Base-by-base conservation (phyloP, 2,329 filamentous ascomycete genomes). In the Sporothrix variecibatus region DNA sequence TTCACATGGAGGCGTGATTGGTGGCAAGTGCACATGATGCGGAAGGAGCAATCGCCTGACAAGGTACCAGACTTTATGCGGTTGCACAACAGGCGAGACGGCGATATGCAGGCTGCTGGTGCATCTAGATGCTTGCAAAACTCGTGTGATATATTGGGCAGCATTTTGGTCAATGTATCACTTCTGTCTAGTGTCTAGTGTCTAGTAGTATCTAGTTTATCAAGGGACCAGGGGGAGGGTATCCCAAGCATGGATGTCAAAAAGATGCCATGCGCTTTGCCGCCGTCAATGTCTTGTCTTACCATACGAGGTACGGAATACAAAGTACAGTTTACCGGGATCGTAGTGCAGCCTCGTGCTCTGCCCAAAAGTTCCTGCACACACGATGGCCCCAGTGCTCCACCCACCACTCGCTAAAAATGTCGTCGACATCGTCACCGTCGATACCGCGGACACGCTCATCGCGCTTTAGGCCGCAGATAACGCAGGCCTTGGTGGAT, bases 391-490 rank as follows among this genome's bases (percentile, higher is more conserved):
- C 94, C 92, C 94, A 95, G 81, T 95, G 92, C 64, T 98, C 94
- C 58, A 92, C 86, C 95, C 95, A 98, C 94, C 94, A 98, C 84
- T 98, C 95, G 15, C 94, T 94, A 85, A 98, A 98, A 81, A 93
- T 94, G 81, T 98, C 95, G 78, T 95, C 91, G 9, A 97, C 90
- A 34, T 91, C 87, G 71, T 91, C 85, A 31, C 53, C 53, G 79
- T 97, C 94, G 46, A 96, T 88, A 79, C 91, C 94, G 26, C 84
- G 82, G 12, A 98, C 86, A 69, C 95, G 88, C 83, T 98, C 95
- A 56, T 97, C 94, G 76, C 95, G 87, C 83, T 93, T 96, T 77
- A 98, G 82, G 0, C 95, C 95, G 82, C 95, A 98, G 43, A 98
- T 85, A 70, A 95, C 88, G 83, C 95, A 98, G 0, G 91, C 85